Evolutionary conservation across 805 yeast species (phyloP).

Genomic region (Ogataea salicorniae): DNA sequence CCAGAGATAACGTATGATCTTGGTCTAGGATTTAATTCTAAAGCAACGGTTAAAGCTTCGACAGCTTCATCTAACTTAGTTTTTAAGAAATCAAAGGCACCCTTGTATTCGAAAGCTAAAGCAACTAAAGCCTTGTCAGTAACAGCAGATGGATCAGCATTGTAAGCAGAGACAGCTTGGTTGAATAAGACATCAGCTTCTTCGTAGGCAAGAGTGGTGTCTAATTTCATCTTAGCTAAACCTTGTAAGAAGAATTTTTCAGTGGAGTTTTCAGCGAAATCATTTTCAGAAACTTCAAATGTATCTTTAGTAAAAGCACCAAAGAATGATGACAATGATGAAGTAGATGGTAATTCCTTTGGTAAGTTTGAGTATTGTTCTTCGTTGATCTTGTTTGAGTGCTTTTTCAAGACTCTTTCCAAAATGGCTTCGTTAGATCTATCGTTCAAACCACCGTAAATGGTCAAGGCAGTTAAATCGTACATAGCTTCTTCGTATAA

Average conservation of each 20-base stretch:
- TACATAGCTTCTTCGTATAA: conserved; percentile 79
- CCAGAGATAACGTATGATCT: conserved; percentile 82
- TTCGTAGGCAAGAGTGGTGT: conserved; percentile 55
- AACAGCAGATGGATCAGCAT: conserved; percentile 29
- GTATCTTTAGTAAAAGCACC: conserved; percentile 69
- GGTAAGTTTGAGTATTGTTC: conserved; percentile 47
- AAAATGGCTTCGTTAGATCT: conserved; percentile 72
- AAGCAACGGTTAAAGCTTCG: conserved; percentile 56
- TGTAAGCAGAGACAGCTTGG: conserved; percentile 48
- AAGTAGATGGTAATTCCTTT: conserved; percentile 69
- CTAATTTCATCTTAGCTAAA: conserved; percentile 42
- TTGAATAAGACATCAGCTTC: conserved; percentile 52
- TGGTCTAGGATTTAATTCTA: conserved; percentile 66
- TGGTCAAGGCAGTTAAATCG: conserved; percentile 84
- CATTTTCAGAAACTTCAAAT: conserved; percentile 39
- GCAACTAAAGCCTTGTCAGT: conserved; percentile 43
- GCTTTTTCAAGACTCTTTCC: conserved; percentile 81
- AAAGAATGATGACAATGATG: conserved; percentile 80
- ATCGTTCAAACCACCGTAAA: conserved; percentile 74
- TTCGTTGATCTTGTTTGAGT: conserved; percentile 68
- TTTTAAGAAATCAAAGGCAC: conserved; percentile 79
- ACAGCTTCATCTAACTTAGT: conserved; percentile 65
- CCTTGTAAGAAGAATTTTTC: conserved; percentile 64
- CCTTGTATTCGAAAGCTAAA: conserved; percentile 77
- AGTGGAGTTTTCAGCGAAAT: conserved; percentile 52